Conservation (phyloP, 202 grass and related monocot species). For the Dendrocalamus latiflorus region DNA sequence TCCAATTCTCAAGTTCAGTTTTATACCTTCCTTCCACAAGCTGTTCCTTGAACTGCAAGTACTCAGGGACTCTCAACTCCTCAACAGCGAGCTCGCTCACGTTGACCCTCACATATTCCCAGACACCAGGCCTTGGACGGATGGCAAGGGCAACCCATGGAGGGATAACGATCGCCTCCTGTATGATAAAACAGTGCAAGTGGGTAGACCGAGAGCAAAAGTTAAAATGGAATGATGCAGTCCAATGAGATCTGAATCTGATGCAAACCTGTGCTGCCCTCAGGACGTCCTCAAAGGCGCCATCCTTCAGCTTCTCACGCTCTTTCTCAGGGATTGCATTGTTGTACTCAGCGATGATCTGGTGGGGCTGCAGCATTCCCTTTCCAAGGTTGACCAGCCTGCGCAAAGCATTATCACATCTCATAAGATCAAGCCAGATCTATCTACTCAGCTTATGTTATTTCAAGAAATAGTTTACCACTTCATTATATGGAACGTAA, state of each 20-base stretch:
- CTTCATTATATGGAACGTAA: not conserved
- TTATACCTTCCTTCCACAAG: conserved; percentile 71
- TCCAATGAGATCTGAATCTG: not conserved
- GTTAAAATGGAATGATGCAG: not conserved
- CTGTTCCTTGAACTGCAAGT: conserved; percentile 98
- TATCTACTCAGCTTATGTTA: not conserved
- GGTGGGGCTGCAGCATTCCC: conserved; percentile 91
- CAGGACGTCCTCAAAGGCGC: conserved; percentile 90
- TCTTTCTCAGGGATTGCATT: conserved; percentile 68
- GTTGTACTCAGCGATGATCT: conserved; percentile 85
- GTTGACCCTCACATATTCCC: conserved; percentile 94
- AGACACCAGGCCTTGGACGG: conserved; percentile 90
- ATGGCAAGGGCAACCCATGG: conserved; percentile 96
- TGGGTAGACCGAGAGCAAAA: not conserved
- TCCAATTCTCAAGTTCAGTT: not conserved
- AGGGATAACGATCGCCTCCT: conserved; percentile 86
- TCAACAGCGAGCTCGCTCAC: no score
- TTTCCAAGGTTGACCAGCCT: no score
- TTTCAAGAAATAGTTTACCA: not conserved
- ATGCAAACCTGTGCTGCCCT: conserved; percentile 68
- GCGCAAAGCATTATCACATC: not conserved
- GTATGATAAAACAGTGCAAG: not conserved
- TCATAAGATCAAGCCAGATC: not conserved
- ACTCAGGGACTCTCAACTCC: conserved; percentile 81
- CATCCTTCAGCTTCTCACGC: conserved; percentile 87